Evolutionary conservation across 495 filamentous ascomycete species (phyloP).

Genomic region (Poronia punctata): DNA sequence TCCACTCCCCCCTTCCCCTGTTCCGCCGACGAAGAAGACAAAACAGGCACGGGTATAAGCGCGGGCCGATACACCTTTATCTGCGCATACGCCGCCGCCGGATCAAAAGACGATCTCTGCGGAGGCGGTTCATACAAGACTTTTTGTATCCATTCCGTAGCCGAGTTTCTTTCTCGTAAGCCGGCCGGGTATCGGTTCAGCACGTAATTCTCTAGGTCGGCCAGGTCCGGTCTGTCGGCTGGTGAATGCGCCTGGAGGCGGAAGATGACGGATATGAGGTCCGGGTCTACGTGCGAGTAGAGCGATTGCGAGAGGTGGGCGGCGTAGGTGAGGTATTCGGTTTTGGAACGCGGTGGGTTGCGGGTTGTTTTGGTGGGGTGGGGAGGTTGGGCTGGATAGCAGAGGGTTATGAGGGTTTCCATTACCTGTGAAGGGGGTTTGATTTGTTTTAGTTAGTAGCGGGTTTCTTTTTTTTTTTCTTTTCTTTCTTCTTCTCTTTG

Average conservation of each 20-base stretch:
- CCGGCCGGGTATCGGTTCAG: no score
- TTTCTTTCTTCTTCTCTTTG: no score
- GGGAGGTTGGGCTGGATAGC: constrained; percentile 1
- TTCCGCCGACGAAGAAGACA: no score
- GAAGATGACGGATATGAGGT: neutral
- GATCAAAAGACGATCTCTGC: neutral
- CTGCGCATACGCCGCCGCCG: neutral
- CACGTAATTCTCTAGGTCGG: neutral
- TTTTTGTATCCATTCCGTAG: neutral
- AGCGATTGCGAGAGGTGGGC: neutral
- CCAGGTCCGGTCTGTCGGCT: neutral
- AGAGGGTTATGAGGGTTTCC: constrained; percentile 5
- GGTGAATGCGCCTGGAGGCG: constrained; percentile 2
- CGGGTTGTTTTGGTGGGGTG: neutral
- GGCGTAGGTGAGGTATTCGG: neutral
- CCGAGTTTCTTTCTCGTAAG: neutral
- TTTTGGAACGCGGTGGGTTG: neutral
- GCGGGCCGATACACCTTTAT: neutral
- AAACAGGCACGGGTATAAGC: no score
- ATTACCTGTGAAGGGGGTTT: no score
- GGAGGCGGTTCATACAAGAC: constrained; percentile 1
- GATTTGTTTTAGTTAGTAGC: no score
- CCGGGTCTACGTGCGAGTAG: neutral
- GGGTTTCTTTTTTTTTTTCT: no score
- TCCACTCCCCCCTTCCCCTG: no score